A percentile compares a stretch with the other conserved stretches of the same genome.
These are phyloP conservation scores for Lepiota venenata DNA, from an alignment of 768 basidiomycete species.

Conservation along the genomic window DNA sequence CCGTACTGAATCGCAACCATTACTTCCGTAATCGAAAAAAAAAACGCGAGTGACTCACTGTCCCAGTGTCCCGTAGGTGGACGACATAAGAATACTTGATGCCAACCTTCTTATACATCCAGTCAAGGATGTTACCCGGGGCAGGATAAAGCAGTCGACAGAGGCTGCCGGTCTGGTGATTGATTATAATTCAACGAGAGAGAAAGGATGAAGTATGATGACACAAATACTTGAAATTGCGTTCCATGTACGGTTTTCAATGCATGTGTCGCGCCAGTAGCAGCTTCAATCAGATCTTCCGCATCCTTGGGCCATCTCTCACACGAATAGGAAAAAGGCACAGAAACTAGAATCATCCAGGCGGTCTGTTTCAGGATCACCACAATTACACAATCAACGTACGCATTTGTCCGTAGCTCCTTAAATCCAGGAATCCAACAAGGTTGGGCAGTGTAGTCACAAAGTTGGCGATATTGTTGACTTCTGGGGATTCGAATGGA, in stretches of 20 bases:
- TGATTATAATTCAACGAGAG: neutral
- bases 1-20: conserved; percentile 50
- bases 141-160: conserved; percentile 31
- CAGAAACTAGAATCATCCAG: conserved; percentile 51
- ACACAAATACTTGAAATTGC: conserved; percentile 41
- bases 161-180: conserved; percentile 20
- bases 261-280: conserved; percentile 59
- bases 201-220: neutral
- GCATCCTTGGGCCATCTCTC: conserved; percentile 59
- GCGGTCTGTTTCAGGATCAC: neutral
- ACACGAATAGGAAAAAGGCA: conserved; percentile 76
- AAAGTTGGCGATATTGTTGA: conserved; percentile 71
- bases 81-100: conserved; percentile 32
- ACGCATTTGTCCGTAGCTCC: conserved; percentile 86
- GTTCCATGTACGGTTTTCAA: conserved; percentile 53
- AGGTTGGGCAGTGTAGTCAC: conserved; percentile 50
- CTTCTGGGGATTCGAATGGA: conserved; percentile 76
- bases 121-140: conserved; percentile 33
- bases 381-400: conserved; percentile 22
- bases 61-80: conserved; percentile 33
- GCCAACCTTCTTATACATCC: conserved; percentile 29
- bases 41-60: conserved; percentile 21
- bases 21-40: conserved; percentile 2
- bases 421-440: conserved; percentile 67
- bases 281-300: conserved; percentile 74